These are phyloP conservation scores for Pisolithus tinctorius DNA, from an alignment of 768 basidiomycete species.

Conservation along the genomic window DNA sequence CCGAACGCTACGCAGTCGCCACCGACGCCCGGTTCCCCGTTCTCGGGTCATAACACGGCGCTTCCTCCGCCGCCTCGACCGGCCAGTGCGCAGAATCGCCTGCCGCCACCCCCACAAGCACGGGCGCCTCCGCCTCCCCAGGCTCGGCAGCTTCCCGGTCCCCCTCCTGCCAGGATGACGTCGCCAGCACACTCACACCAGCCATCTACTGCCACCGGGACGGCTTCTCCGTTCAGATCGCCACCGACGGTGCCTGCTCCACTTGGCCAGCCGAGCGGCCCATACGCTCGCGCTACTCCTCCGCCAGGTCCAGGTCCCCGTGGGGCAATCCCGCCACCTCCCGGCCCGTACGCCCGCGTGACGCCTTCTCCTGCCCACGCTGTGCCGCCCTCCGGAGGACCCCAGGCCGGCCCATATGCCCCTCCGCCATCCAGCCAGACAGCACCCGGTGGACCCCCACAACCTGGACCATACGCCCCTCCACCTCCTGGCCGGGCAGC, in stretches of 20 bases:
- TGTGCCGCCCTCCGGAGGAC: conserved; percentile 20
- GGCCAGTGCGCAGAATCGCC: conserved; percentile 31
- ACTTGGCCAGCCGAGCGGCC: conserved; percentile 26
- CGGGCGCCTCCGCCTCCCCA: conserved; percentile 33
- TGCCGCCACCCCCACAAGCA: conserved; percentile 36
- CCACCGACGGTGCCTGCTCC: conserved; percentile 21
- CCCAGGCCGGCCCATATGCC: conserved; percentile 22
- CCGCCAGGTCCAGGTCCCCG: conserved; percentile 30
- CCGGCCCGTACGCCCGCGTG: conserved; percentile 30
- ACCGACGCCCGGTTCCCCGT: conserved; percentile 46
- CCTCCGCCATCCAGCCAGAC: conserved; percentile 11
- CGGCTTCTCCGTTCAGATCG: conserved; percentile 25
- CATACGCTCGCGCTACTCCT: conserved; percentile 35
- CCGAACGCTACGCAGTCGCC: conserved; percentile 51
- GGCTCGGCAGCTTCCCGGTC: conserved; percentile 23
- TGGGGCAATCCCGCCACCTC: conserved; percentile 25
- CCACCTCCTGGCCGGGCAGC: conserved; percentile 12
- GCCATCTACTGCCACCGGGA: conserved; percentile 27
- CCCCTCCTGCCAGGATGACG: conserved; percentile 39
- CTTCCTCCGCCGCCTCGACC: conserved; percentile 51
- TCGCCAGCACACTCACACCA: conserved; percentile 40
- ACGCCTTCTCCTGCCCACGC: conserved; percentile 35
- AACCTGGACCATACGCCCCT: conserved; percentile 19
- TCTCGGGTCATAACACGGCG: conserved; percentile 25
- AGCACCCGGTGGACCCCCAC: conserved; percentile 10